phyloP scores from a whole-genome alignment of 495 filamentous ascomycete genomes.

The Penicillium desertorum region DNA sequence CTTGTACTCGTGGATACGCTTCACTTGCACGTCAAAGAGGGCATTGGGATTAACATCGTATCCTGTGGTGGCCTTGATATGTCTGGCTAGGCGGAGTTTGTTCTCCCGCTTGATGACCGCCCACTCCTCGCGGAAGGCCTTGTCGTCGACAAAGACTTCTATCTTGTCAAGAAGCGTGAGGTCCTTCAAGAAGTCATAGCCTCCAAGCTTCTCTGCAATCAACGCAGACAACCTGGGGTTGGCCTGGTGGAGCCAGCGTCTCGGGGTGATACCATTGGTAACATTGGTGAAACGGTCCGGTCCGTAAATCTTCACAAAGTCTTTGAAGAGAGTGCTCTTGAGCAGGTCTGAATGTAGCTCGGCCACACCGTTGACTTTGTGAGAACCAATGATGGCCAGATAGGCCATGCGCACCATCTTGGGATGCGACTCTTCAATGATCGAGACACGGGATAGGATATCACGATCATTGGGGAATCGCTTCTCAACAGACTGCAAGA shows the following conservation, averaged over 20 bases:
- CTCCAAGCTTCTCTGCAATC: conserved; percentile 84
- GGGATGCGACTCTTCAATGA: conserved; percentile 96
- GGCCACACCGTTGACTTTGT: conserved; percentile 98
- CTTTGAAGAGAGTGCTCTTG: conserved; percentile 98
- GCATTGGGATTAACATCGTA: conserved; percentile 82
- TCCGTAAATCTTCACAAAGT: conserved; percentile 92
- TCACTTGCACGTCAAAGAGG: conserved; percentile 96
- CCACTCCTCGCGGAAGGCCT: conserved; percentile 88
- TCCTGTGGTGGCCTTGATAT: conserved; percentile 78
- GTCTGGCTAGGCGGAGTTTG: conserved; percentile 80
- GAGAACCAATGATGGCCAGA: conserved; percentile 91
- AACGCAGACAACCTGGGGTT: conserved; percentile 90
- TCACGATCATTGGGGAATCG: conserved; percentile 87
- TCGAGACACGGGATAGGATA: conserved; percentile 78
- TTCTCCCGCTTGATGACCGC: conserved; percentile 80
- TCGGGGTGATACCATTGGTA: conserved; percentile 94
- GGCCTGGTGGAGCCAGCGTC: conserved; percentile 95
- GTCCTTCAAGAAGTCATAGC: conserved; percentile 82
- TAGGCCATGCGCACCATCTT: conserved; percentile 98
- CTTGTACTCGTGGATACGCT: conserved; percentile 99
- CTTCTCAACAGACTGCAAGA: conserved; percentile 86
- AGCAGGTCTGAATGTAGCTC: conserved; percentile 97
- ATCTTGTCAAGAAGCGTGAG: conserved; percentile 81
- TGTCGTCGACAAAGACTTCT: conserved; percentile 76
- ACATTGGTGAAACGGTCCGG: conserved; percentile 98